Evolutionary conservation across 2,329 filamentous ascomycete species (phyloP), one percentile per base, ranked within the genome.

Genomic region (Hymenoscyphus fraxineus): DNA sequence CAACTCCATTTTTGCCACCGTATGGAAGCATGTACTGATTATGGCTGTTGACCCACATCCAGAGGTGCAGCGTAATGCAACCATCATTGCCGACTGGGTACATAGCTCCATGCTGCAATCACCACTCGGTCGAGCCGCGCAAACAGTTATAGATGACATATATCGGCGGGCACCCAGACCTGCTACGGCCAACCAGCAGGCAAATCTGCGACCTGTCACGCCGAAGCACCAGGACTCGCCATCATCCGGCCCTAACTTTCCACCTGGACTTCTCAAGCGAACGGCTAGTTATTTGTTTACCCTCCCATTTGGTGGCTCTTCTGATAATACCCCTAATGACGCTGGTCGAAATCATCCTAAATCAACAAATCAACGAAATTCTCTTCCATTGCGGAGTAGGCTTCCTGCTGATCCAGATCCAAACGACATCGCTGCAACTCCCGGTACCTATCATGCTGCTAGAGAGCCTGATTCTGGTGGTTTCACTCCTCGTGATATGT

Each of bases 41-140:
- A 83, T 98, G 76, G 94, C 92, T 56, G 92, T 96, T 19, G 95
- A 99, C 74, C 94, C 95, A 51, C 93, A 97, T 74, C 93, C 94
- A 1, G 94, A 98, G 74, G 91, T 98, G 40, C 91, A 96, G 67
- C 85, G 89, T 69, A 91, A 95, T 75, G 94, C 93, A 10, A 88
- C 87, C 6, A 83, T 89, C n/a, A 88, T 98, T 56, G 86, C 96
- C 38, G 95, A 99, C 76, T 91, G 90, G 72, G 84, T 98, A 32
- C 88, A 97, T 73, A 84, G 90, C 60, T 85, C 88, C 0, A 81
- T 99, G 13, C 79, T 97, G 6, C 85, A 89, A 60, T 97, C 94
- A 0, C 84, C 89, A 1, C 82, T 97, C 57, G 90, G 89, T 10
- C 79, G 83, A 7, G 83, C 89, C 65, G 88, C 91, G 4, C 88